These are phyloP conservation scores for Pythium rishiriense DNA, from an alignment of 352 stramenopile genomes.

Conservation along the genomic window DNA sequence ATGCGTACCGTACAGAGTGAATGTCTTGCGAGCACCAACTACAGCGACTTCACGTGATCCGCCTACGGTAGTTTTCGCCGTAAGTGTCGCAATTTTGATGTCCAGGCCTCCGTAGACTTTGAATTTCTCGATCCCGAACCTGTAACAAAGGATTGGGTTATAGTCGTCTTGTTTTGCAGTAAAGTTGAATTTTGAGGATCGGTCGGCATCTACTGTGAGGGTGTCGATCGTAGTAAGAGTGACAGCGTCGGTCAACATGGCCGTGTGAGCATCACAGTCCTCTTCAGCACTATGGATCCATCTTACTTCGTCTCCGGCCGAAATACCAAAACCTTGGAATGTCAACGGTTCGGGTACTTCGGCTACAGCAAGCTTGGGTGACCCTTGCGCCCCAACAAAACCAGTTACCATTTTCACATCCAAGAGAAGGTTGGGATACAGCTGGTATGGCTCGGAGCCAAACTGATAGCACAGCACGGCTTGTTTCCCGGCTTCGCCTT, in stretches of 20 bases:
- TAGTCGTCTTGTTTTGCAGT: slow-evolving; percentile 44
- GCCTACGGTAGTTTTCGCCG: slow-evolving; percentile 31
- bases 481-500: slow-evolving; percentile 33
- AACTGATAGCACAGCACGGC: slow-evolving; percentile 66
- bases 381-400: slow-evolving; percentile 46
- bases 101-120: slow-evolving; percentile 51
- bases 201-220: slow-evolving; percentile 31
- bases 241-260: slow-evolving; percentile 30
- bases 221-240: slow-evolving; percentile 42
- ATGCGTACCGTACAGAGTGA: slow-evolving; percentile 51
- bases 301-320: slow-evolving; percentile 44
- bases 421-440: slow-evolving; percentile 47
- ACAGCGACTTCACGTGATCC: slow-evolving; percentile 59
- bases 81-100: slow-evolving; percentile 58
- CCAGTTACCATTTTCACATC: slow-evolving; percentile 56
- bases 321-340: slow-evolving; percentile 52
- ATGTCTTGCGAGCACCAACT: slow-evolving; percentile 42
- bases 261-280: slow-evolving; percentile 57
- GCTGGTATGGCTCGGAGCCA: slow-evolving; percentile 51
- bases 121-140: slow-evolving; percentile 56
- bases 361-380: slow-evolving; percentile 49
- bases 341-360: slow-evolving; percentile 57
- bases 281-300: slow-evolving; percentile 54
- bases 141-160: slow-evolving; percentile 61
- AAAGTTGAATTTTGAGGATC: slow-evolving; percentile 53